These are phyloP conservation scores for Elaeis oleifera DNA, from an alignment of 202 grass and related monocot genomes.

Conservation along the genomic window DNA sequence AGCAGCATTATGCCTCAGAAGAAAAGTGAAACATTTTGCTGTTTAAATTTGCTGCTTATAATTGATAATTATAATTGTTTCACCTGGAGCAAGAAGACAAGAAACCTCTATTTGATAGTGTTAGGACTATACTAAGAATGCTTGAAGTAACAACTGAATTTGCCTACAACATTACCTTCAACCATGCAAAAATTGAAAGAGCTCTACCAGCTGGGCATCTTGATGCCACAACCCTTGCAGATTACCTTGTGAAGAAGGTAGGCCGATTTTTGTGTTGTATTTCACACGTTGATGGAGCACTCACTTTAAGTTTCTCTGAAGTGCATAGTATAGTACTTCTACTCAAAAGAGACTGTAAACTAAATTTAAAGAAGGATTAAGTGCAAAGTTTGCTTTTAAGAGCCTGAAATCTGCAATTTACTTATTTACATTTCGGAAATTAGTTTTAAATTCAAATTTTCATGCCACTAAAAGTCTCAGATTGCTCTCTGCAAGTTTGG, in stretches of 20 bases:
- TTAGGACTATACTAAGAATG: conserved; percentile 79
- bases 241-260: conserved; percentile 99
- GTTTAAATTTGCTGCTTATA: conserved; percentile 10
- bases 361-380: too few relatives aligned
- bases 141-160: conserved; percentile 85
- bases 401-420: too few relatives aligned
- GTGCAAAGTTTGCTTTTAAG: too few relatives aligned
- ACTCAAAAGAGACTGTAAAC: too few relatives aligned
- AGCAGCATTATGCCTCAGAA: conserved; percentile 99
- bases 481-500: too few relatives aligned
- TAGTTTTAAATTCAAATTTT: too few relatives aligned
- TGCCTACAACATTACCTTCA: conserved; percentile 86
- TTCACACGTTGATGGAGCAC: too few relatives aligned
- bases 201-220: conserved; percentile 82
- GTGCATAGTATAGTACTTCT: too few relatives aligned
- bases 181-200: conserved; percentile 58
- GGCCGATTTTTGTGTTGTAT: neutral
- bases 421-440: too few relatives aligned
- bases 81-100: conserved; percentile 74
- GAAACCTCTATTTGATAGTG: conserved; percentile 91
- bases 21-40: conserved; percentile 16
- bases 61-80: conserved; percentile 20
- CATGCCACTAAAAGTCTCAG: too few relatives aligned
- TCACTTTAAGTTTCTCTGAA: too few relatives aligned
- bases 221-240: conserved; percentile 93